phyloP scores from a whole-genome alignment of 2,329 filamentous ascomycete species.

The Leptodontidium sp. region DNA sequence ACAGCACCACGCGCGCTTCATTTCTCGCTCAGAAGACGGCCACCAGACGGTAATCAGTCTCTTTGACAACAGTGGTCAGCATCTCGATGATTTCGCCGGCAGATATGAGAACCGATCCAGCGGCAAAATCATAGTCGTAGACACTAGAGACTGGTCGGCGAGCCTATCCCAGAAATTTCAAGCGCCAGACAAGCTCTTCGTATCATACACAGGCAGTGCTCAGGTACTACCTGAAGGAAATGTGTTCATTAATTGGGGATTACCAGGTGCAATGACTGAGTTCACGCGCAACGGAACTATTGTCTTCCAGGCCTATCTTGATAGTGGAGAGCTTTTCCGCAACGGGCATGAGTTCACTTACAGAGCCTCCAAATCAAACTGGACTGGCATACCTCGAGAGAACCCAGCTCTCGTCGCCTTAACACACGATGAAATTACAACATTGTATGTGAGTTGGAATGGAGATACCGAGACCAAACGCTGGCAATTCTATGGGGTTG shows the following conservation, averaged over 20 bases:
- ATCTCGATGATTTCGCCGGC: conserved; percentile 27
- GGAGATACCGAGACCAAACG: conserved; percentile 55
- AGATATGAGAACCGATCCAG: conserved; percentile 32
- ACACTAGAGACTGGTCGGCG: conserved; percentile 31
- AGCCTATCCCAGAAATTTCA: conserved; percentile 34
- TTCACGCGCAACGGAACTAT: conserved; percentile 45
- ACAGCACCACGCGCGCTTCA: conserved; percentile 58
- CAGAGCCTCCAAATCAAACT: conserved; percentile 50
- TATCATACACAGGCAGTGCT: conserved; percentile 37
- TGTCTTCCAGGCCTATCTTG: conserved; percentile 51
- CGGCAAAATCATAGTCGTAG: conserved; percentile 39
- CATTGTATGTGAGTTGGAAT: conserved; percentile 62
- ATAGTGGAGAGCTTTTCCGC: conserved; percentile 43
- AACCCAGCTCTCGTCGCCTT: conserved; percentile 50
- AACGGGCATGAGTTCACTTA: conserved; percentile 48
- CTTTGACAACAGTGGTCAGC: conserved; percentile 37
- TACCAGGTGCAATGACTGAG: conserved; percentile 38
- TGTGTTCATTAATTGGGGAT: conserved; percentile 40
- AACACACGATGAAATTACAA: conserved; percentile 43
- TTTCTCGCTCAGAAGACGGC: conserved; percentile 38
- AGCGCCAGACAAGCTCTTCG: conserved; percentile 36
- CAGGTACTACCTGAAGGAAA: conserved; percentile 41
- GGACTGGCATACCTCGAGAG: conserved; percentile 50
- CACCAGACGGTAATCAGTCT: conserved; percentile 35
- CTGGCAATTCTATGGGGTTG: conserved; percentile 50